Conservation (phyloP, 345 rosid genomes). For the Dovyalis caffra region DNA sequence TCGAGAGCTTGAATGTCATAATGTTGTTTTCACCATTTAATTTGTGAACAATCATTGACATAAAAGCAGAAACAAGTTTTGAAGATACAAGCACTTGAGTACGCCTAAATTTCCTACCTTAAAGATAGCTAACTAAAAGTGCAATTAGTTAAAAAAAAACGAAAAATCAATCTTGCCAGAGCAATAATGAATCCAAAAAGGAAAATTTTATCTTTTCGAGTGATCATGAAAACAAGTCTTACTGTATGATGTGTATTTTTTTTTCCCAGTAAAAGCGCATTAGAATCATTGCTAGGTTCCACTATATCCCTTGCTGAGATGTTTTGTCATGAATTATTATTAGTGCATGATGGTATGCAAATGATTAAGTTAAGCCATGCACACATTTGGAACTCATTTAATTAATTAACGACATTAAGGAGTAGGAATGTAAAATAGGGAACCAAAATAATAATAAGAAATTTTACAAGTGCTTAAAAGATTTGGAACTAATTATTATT, state of each 20-base stretch:
- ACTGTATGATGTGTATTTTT: background rate
- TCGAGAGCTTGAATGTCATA: background rate
- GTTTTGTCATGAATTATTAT: background rate
- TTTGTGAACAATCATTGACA: background rate
- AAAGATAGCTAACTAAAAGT: background rate
- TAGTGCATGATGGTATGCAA: background rate
- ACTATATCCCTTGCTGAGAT: background rate
- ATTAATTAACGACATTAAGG: background rate
- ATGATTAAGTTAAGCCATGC: background rate
- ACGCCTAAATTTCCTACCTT: background rate
- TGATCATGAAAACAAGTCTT: background rate
- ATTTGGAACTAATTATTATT: background rate
- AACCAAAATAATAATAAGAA: background rate
- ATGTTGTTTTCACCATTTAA: background rate
- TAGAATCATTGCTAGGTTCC: background rate
- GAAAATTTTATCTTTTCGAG: background rate
- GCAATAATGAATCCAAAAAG: conserved; percentile 6
- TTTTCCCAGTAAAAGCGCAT: background rate
- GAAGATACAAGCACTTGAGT: background rate
- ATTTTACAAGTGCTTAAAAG: background rate
- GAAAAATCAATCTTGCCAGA: background rate
- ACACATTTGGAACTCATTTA: background rate
- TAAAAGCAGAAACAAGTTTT: background rate
- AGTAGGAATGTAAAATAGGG: background rate
- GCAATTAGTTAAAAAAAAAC: background rate